phyloP scores from a whole-genome alignment of 1,284 basidiomycete species.

The Spongispora temasekensis region DNA sequence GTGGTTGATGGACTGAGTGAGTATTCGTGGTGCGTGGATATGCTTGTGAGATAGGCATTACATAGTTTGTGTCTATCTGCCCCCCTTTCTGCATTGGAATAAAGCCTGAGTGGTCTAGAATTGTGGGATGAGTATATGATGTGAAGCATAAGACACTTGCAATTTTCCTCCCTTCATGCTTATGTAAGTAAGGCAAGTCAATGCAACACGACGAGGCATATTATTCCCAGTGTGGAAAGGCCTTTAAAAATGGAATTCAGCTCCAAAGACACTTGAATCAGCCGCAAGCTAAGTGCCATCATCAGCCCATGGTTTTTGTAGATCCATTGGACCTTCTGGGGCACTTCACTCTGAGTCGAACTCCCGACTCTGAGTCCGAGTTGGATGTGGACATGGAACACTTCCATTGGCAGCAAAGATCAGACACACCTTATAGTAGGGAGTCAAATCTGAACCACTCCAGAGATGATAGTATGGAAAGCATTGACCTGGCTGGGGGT shows the following conservation, averaged over 20 bases:
- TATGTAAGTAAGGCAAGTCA: no score
- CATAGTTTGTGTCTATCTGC: neutral
- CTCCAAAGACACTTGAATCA: slow-evolving; percentile 2
- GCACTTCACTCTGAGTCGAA: neutral
- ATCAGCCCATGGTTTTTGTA: neutral
- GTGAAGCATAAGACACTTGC: no score
- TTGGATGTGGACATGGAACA: neutral
- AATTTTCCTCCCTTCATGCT: no score
- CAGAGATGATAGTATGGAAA: neutral
- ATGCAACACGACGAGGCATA: neutral
- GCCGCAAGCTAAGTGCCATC: neutral
- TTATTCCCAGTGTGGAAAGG: slow-evolving; percentile 1
- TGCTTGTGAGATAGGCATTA: neutral
- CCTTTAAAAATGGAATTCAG: neutral
- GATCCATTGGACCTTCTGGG: neutral
- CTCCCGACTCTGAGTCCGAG: neutral
- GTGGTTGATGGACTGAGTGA: neutral
- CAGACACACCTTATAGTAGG: neutral
- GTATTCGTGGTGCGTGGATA: neutral
- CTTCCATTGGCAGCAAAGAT: neutral
- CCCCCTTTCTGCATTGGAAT: neutral
- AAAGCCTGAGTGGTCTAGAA: neutral
- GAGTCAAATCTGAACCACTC: neutral
- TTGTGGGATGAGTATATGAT: no score
- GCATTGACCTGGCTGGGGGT: neutral